Base-by-base conservation (phyloP, 2,329 filamentous ascomycete species). In the Botrytis byssoidea region DNA sequence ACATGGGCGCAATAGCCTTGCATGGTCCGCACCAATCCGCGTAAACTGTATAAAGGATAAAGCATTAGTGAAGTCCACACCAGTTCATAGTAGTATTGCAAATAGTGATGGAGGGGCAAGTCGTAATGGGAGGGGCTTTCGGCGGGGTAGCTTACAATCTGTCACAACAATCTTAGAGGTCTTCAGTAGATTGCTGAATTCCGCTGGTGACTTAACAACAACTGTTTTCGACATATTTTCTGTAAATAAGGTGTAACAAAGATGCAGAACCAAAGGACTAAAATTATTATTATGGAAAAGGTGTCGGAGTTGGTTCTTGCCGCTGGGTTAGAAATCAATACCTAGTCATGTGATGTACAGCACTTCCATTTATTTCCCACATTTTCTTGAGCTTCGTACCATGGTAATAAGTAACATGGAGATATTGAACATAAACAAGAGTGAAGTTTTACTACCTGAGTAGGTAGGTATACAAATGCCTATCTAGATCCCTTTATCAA, bases 21-120 rank as follows among this genome's bases (percentile, higher is more conserved):
- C 94, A 97, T 80, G 94, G 92, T 48, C 86, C 91, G 81, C 93
- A 97, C 91, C 92, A 96, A 80, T 93, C 91, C 79, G 94, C 93
- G 80, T 93, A 95, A 86, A 98, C 94, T 97, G 79, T 68, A 22
- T 25, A 71, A 10, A 40, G 46, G 46, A 66, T 22, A 29, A 20
- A 48, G 32, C 77, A 73, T 76, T 74, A 60, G 73, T 59, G 70
- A 72, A 72, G 70, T 74, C 69, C 20, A 63, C 37, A 65, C 22
- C 55, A 48, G n/a, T 64, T 25, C 35, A 46, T 32, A 25, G 70
- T 22, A 40, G 59, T 12, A 32, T 14, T 35, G 22, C 16, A 72
- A 59, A 75, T 69, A 78, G 78, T 75, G 79, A 80, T 79, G 78
- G 79, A 75, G 81, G 79, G 65, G 65, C 46, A 29, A 67, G 35